Evolutionary conservation across 1,284 basidiomycete species (phyloP), one percentile per base, ranked within the genome.

Genomic region (Rhodotorula sp.): DNA sequence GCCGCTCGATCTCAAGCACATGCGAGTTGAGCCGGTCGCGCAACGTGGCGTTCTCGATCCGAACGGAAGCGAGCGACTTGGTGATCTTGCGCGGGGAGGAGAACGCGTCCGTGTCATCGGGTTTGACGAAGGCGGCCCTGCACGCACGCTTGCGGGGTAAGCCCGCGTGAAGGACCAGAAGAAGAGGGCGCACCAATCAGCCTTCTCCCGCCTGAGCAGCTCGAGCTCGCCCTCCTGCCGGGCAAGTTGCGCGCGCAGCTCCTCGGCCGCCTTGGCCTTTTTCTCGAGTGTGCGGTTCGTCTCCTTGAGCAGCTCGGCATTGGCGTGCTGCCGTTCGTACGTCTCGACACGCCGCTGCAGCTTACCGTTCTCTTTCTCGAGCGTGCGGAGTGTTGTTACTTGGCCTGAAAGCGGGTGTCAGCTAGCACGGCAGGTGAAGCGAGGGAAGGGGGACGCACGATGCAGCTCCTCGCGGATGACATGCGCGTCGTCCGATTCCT

Each of bases 251-350:
- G 86, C 85, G 25, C 88, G 83, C 66, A 90, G 79, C 50, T 85
- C 85, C 17, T 90, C 88, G 50, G 86, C 81, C 3, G 82, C 83
- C 22, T 78, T 79, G 12, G 89, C 80, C 76, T 87, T 89, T 29
- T 82, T 80, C 78, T 91, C 88, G 55, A 92, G 80, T 0, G 85
- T 84, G 22, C 87, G 84, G 75, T 91, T 91, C 81, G 91, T 88
- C 79, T 92, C 91, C 61, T 86, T 84, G 56, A 92, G 79, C 1
- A 92, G 87, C 74, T 91, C 89, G 13, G 89, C 81, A 75, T 86
- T 88, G 4, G 84, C 82, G 53, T 88, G 84, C 9, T 86, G 83
- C 66, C 87, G 86, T 61, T 86, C 83, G 36, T 90, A 82, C 9
- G 83, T 77, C 17, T 80, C 81, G 25, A 91, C 75, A 75, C 91